phyloP scores from a whole-genome alignment of 2,329 filamentous ascomycete genomes.

The Fusarium longipes region DNA sequence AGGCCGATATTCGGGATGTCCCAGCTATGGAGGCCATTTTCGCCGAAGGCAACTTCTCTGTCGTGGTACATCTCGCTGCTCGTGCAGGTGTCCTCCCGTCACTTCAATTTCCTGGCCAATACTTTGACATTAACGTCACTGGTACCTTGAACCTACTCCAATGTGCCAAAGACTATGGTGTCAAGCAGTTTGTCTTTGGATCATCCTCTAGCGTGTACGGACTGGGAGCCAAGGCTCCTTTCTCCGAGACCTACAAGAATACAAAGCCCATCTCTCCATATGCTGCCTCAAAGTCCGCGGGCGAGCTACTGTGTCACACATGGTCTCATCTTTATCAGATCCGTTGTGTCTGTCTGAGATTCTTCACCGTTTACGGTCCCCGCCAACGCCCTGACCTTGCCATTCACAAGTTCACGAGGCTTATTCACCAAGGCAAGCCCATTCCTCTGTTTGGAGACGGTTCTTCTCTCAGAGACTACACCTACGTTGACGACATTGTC shows the following conservation, averaged over 20 bases:
- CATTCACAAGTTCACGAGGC: conserved; percentile 18
- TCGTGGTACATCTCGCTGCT: conserved; percentile 10
- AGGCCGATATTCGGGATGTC: conserved; percentile 13
- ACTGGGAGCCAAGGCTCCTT: conserved; percentile 6
- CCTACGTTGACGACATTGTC: conserved; percentile 12
- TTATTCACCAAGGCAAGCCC: conserved; percentile 14
- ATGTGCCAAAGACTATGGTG: conserved; percentile 9
- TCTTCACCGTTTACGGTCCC: conserved; percentile 19
- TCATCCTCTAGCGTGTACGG: conserved; percentile 19
- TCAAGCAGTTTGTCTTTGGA: conserved; percentile 16
- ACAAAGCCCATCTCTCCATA: conserved; percentile 10
- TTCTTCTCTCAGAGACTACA: conserved; percentile 1
- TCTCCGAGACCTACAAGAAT: conserved; percentile 6
- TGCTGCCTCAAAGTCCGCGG: conserved; percentile 10
- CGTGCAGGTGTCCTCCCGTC: conserved; percentile 19
- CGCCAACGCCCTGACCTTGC: conserved; percentile 18
- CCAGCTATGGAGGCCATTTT: conserved; percentile 2
- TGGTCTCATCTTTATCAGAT: conserved; percentile 12
- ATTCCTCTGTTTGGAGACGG: conserved; percentile 16
- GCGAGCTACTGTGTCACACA: conserved; percentile 8
- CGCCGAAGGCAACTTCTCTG: background rate
- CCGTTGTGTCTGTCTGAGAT: conserved; percentile 17
- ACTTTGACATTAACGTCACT: conserved; percentile 20
- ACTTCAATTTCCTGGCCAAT: background rate
- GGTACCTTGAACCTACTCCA: conserved; percentile 13